Percentiles rank a stretch among this genome's conserved stretches.
Conservation (phyloP, 225 moss, liverwort and hornwort species). For the Thuidium tamariscinum region DNA sequence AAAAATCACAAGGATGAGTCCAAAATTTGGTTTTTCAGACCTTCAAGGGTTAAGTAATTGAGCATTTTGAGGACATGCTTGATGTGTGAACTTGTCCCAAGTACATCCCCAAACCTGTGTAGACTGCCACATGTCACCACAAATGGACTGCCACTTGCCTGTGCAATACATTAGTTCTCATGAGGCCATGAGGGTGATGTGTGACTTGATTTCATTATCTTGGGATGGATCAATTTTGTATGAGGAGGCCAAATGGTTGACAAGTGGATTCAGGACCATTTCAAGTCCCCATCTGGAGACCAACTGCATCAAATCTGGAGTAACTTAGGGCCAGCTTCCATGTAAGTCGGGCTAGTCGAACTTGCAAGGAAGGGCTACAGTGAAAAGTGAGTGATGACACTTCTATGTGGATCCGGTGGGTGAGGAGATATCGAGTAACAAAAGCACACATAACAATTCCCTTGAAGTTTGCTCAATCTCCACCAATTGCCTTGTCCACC, state of each 20-base stretch:
- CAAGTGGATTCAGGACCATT: conserved; percentile 3
- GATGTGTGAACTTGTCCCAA: not conserved
- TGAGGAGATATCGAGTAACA: no score
- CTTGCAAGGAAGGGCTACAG: no score
- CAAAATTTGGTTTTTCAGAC: not conserved
- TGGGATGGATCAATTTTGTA: not conserved
- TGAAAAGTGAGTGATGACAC: no score
- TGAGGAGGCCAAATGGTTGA: not conserved
- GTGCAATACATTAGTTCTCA: not conserved
- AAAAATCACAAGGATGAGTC: not conserved
- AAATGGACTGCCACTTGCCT: not conserved
- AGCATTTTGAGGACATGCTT: not conserved
- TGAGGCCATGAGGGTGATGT: not conserved
- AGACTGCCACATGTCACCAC: not conserved
- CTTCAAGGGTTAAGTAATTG: not conserved
- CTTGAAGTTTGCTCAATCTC: no score
- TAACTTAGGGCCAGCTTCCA: no score
- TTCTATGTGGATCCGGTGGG: no score
- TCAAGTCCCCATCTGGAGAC: not conserved
- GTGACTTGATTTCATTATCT: not conserved
- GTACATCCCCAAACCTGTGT: not conserved
- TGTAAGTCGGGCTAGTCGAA: no score
- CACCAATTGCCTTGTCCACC: no score
- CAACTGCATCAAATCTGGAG: no score
- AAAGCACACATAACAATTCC: no score